phyloP scores from a whole-genome alignment of 495 filamentous ascomycete genomes.

The Margaritispora aquatica region DNA sequence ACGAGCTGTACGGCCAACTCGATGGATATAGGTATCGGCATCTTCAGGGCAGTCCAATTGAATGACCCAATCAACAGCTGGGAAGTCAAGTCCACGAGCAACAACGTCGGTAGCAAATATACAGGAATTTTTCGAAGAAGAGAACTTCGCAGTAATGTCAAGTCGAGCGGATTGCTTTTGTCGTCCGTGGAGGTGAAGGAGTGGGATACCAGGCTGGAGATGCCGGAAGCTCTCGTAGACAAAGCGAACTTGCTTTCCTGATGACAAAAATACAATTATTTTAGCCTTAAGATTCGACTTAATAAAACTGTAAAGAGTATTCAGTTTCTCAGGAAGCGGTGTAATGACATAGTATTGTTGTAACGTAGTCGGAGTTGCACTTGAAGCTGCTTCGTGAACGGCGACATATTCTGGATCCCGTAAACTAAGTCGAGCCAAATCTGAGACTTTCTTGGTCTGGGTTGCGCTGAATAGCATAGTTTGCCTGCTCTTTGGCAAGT shows the following conservation, averaged over 20 bases:
- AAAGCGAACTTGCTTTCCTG: constrained; percentile 93
- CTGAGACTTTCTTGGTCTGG: constrained; percentile 88
- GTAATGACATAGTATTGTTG: constrained; percentile 89
- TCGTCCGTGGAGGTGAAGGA: constrained; percentile 91
- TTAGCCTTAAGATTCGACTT: constrained; percentile 82
- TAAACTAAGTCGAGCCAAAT: constrained; percentile 82
- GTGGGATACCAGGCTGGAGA: constrained; percentile 87
- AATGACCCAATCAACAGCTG: constrained; percentile 95
- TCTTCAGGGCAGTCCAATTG: constrained; percentile 95
- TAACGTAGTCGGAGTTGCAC: constrained; percentile 77
- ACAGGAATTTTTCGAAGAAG: constrained; percentile 69
- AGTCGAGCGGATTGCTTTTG: constrained; percentile 87
- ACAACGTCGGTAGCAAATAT: constrained; percentile 95
- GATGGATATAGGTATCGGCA: constrained; percentile 94
- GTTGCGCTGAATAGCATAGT: constrained; percentile 95
- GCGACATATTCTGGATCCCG: constrained; percentile 91
- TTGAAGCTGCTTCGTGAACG: constrained; percentile 74
- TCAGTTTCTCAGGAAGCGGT: constrained; percentile 78
- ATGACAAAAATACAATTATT: constrained; percentile 89
- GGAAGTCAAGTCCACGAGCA: constrained; percentile 90
- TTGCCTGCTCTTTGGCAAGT: constrained; percentile 81
- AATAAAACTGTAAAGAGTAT: constrained; percentile 89
- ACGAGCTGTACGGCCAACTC: constrained; percentile 91
- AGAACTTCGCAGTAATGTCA: constrained; percentile 79
- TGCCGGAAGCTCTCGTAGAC: constrained; percentile 90